Evolutionary conservation across 2,329 filamentous ascomycete species (phyloP), one percentile per base, ranked within the genome.

Genomic region (Paraphaeosphaeria sporulosa): DNA sequence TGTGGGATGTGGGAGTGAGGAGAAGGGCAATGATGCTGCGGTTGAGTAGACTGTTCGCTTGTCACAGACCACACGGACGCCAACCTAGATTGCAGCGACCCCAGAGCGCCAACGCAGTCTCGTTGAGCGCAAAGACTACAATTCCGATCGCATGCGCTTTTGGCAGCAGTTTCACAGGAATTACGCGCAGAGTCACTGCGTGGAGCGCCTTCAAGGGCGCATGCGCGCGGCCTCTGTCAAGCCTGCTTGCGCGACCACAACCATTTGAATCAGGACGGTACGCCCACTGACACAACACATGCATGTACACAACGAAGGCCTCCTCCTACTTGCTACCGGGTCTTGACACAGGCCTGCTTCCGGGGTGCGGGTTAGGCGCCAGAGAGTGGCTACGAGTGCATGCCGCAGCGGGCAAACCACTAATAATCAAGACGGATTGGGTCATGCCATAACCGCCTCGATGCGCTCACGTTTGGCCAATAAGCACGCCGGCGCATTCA

Each of bases 361-460:
- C 62, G 69, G 61, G 63, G 71, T 68, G 67, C 64, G 71, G 71
- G 62, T 65, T 71, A 70, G 69, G 68, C 67, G 67, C 69, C 74
- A 73, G 71, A 55, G 63, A 63, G 53, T 55, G 63, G 56, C 62
- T 66, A 68, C 58, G 43, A 67, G 69, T 70, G 66, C 69, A 71
- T 71, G 66, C 62, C 64, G 64, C 65, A 61, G 65, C 65, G 69
- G 65, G 65, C 67, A 69, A 63, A 61, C 56, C 57, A 60, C 60
- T 57, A 58, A 63, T 62, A 66, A 66, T 62, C 60, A 63, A 63
- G 55, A 62, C 43, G 57, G 46, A 64, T 61, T 58, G 51, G 64
- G 62, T 57, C 51, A 68, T 69, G 61, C 62, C 59, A 66, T 64
- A 63, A 61, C 62, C 71, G 67, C 69, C 64, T 54, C 63, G 59